Conservation (phyloP, 768 basidiomycete genomes). For the Holtermanniella nyarrowii region DNA sequence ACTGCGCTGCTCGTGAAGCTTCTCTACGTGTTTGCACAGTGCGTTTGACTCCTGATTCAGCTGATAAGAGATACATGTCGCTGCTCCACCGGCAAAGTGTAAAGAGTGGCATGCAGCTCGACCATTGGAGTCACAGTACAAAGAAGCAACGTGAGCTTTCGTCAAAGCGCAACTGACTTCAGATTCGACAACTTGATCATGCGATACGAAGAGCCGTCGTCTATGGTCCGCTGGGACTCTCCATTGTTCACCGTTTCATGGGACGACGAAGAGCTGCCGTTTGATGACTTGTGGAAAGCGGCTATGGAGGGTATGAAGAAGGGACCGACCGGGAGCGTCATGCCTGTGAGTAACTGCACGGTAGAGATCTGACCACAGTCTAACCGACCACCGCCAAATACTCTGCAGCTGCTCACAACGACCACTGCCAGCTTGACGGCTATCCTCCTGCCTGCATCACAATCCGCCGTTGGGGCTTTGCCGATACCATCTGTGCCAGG, state of each 20-base stretch:
- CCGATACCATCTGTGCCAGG: conserved; percentile 46
- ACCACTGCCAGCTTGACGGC: conserved; percentile 61
- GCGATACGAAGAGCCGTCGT: conserved; percentile 90
- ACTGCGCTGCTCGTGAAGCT: conserved; percentile 84
- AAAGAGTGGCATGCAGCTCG: conserved; percentile 61
- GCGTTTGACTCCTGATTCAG: conserved; percentile 31
- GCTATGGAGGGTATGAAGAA: conserved; percentile 69
- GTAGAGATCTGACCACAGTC: not conserved
- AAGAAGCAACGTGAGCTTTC: conserved; percentile 58
- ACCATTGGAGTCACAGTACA: conserved; percentile 49
- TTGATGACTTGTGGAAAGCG: conserved; percentile 65
- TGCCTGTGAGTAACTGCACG: conserved; percentile 48
- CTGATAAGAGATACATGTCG: conserved; percentile 41
- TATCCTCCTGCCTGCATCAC: conserved; percentile 58
- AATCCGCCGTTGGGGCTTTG: conserved; percentile 49
- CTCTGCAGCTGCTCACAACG: conserved; percentile 72
- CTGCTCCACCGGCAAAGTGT: conserved; percentile 56
- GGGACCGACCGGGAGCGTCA: conserved; percentile 76
- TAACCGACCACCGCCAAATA: conserved; percentile 71
- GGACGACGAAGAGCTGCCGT: conserved; percentile 56
- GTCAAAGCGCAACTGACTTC: conserved; percentile 5
- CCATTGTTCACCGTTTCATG: conserved; percentile 79
- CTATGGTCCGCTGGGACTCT: conserved; percentile 98
- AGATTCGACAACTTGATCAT: conserved; percentile 78
- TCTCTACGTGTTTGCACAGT: conserved; percentile 81